Base-by-base conservation (phyloP, 306 rosid genomes). In the Vigna reflexopilosa region DNA sequence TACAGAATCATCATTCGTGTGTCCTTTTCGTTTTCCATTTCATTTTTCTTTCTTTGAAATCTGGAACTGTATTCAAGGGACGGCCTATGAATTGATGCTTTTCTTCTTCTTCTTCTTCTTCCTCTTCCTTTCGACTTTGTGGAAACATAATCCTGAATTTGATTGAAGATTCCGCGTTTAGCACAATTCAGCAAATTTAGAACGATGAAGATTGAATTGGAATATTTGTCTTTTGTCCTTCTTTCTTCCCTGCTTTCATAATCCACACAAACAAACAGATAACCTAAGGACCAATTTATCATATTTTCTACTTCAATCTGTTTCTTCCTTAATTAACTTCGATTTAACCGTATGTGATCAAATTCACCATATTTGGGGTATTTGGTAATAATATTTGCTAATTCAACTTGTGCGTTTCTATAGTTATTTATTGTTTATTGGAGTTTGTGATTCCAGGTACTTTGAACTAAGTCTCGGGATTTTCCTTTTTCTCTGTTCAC, bases 361-460 rank as follows among this genome's bases (percentile, higher is more conserved):
- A 78, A 20, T 58, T 78, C 68, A 19, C 52, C 70, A 32, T 78
- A 49, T 77, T 65, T 49, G 5, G 70, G 70, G 40, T 77, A 4
- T 56, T 12, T 44, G 13, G 10, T 77, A 10, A 16, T 76, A 11
- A 13, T 57, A 49, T 7, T 69, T 40, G 20, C 26, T 24, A 28
- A 42, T 76, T 70, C 45, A 74, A 22, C 13, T 59, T 69, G 0
- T 22, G 12, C 51, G 67, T 5, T 57, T 75, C 11, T 49, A 9
- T 59, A 7, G 40, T 12, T 48, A 1, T 32, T 3, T 11, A 49
- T 45, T 24, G 2, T 52, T 79, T 38, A 10, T 22, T 17, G 44
- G 20, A 49, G 32, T 73, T 44, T 54, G 11, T 17, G 79, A 73
- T 15, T 54, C 51, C 44, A 19, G 36, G 13, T 10, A 45, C 59